Evolutionary conservation across 345 rosid genomes (phyloP), one percentile per base, ranked within the genome.

Genomic region (Geranium rotundifolium): DNA sequence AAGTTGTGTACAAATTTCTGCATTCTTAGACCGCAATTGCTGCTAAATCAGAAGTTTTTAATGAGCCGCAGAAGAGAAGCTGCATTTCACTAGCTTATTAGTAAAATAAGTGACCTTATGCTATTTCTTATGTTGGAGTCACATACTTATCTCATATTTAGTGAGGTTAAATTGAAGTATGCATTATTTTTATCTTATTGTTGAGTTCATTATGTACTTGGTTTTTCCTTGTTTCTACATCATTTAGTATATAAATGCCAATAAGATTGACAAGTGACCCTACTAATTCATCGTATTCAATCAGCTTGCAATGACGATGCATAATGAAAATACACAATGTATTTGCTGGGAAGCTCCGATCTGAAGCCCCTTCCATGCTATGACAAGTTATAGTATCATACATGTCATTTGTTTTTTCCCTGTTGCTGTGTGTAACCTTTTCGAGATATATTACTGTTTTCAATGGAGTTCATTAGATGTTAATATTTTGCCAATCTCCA

Each of bases 281-380:
- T 66, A 75, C 86, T 82, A 75, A 83, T 81, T 68, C 64, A 72
- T 73, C 76, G 76, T 83, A 74, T 86, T 82, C 80, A 73, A 82
- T 80, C 97, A 86, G 96, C 84, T 88, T 88, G 93, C 96, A 87
- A 79, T 80, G 50, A 41, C 10, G 50, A 41, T 41, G 50, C 50
- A 41, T 41, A 12, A 41, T 3, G 50, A 6, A 41, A 41, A n/a
- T 41, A 13, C 10, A 13, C 50, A 41, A 41, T 41, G 50, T 6
- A 12, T 41, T 41, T 12, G 50, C 7, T 41, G 50, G 14, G 50
- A 6, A 3, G 50, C 10, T 96, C 88, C 80, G 96, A 84, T 88
- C 37, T 31, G 37, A 31, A 2, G 37, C 37, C 37, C 50, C 50
- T 41, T 3, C 50, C 50, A 34, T 34, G 41, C 8, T 34, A 34